Base-by-base conservation (phyloP, 441 rosid genomes). In the Raphanus hybrid region DNA sequence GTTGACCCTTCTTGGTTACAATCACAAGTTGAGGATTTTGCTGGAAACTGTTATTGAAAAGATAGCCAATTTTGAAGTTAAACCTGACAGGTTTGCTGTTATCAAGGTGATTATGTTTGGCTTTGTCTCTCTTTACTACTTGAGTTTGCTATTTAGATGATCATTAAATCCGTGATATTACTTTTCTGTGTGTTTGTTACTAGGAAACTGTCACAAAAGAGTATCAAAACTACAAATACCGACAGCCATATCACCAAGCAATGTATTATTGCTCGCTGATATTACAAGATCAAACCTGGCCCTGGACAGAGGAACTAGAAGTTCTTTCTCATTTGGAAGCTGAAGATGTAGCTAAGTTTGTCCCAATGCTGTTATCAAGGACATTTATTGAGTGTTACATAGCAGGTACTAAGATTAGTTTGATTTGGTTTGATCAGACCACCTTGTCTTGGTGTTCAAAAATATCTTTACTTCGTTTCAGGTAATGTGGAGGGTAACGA, bases 1-100 rank as follows among this genome's bases (percentile, higher is more conserved):
- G 94, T 90, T 94, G 74, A 88, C 87, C 18, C 71, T 94, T 78
- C 39, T 84, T 71, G 98, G 98, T 75, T 93, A 90, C 82, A 93
- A 90, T 83, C 88, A 92, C 86, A 93, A 91, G 74, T 64, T 93
- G 82, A 85, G 87, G 84, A 85, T 82, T 81, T 83, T 93, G 64
- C 81, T 93, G 84, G 94, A 92, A 82, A 88, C 88, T 67, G 79
- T 93, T 35, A 35, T 89, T 11, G 74, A 80, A 63, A 89, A 90
- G 78, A 88, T 93, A 60, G 89, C 91, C 65, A 82, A 84, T 18
- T 93, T 93, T 75, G 67, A 87, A 82, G 98, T 92, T 72, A 85
- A 84, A 66, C 86, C 88, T 37, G 89, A 90, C 80, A 86, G 98
- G 75, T 93, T 92, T 82, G 75, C 86, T 57, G 92, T 93, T 73